Evolutionary conservation across 202 grass and related monocot genomes (phyloP), one percentile per base, ranked within the genome.

Genomic region (Miscanthus sacchariflorus): DNA sequence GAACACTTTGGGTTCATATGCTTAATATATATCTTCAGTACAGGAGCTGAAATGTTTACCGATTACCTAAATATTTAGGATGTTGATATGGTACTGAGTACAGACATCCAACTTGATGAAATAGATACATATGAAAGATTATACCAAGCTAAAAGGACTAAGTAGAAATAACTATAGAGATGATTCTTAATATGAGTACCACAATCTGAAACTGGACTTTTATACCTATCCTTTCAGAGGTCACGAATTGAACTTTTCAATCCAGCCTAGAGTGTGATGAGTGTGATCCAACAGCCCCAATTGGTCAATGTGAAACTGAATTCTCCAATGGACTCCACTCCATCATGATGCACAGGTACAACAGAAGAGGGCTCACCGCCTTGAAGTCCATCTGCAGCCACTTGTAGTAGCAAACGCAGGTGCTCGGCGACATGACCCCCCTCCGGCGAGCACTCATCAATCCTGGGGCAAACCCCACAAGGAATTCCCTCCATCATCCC

Each of bases 341-440:
- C 9, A 10, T 24, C 21, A 1, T 24, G 58, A 63, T n/a, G 50
- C 50, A n/a, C 54, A 59, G 54, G 54, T 59, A 33, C 27, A 79
- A 13, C 7, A 5, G 76, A 81, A 56, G 83, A 68, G 43, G 25
- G 66, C 72, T 88, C 83, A 59, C 72, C 44, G 0, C 89, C 92
- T 98, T 95, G 84, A 95, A 94, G 52, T 95, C 96, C 87, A 88
- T 75, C 68, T 91, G 76, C 49, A 98, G 85, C 93, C 93, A 98
- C 78, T 98, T 92, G 38, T 88, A 88, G 89, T 90, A 98, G 82
- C 96, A 98, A 28, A 80, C 83, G 39, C 96, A 98, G 58, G 87
- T 96, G 24, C n/a, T 87, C 9, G 96, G 96, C n/a, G 96, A 98
- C 70, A 98, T 95, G 27, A 88, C 79, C 54, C 96, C 96, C 94